Base-by-base conservation (phyloP, 345 rosid genomes). In the Clausena lansium region DNA sequence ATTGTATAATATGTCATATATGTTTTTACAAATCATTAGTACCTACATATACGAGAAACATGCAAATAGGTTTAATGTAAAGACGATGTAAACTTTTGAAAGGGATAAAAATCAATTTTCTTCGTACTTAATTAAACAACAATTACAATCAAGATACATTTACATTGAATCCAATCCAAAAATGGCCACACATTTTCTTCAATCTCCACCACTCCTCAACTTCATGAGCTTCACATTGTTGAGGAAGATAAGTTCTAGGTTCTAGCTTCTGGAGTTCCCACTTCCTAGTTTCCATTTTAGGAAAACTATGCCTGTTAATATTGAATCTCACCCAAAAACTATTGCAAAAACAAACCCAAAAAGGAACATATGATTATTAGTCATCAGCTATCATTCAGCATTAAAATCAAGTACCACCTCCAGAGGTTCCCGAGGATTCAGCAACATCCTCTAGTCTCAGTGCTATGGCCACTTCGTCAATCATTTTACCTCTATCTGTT, bases 401-500 rank as follows among this genome's bases (percentile, higher is more conserved):
- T n/a, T 19, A 73, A 64, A 52, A 61, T 59, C 67, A 81, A 66
- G 54, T 66, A 47, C 69, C 83, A 55, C 64, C 62, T 57, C 70
- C 80, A 69, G 84, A 78, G 59, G 82, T 71, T 67, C 87, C 87
- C 0, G 86, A 82, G 45, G 85, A 85, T 76, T 84, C 85, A 0
- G 85, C 90, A 76, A 81, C 86, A 61, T 83, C 70, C 32, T 76
- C 71, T 52, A 80, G 41, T 73, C 79, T 82, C 50, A 76, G 68
- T 22, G 81, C 80, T 60, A 65, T 20, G 19, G 83, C 82, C 54
- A 71, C 83, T 74, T 84, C 85, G 71, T 86, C 85, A 41, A 90
- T 76, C 85, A 79, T 83, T 83, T 90, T 90, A 64, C 91, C 93
- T 67, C 86, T 88, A 70, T 86, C 85, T 10, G 80, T 64, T 33